Base-by-base conservation (phyloP, 352 stramenopile species). In the Phytophthora fragariaefolia region DNA sequence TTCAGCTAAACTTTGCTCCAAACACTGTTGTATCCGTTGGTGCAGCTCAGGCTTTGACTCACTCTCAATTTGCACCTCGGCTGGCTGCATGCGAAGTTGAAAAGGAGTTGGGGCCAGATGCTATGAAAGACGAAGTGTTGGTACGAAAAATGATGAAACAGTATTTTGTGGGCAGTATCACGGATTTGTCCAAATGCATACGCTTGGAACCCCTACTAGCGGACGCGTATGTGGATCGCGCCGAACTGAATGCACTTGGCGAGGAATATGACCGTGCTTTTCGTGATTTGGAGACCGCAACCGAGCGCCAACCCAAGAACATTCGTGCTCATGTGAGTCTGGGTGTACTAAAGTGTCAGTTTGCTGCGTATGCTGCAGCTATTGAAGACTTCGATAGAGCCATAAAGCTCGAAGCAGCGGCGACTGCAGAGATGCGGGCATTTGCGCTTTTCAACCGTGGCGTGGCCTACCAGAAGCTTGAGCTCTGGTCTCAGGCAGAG, bases 261-360 rank as follows among this genome's bases (percentile, higher is more conserved):
- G 85, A 90, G 23, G 82, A 91, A 17, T 92, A 83, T 47, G 75
- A 80, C 34, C 68, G 68, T 23, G 85, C 85, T 8, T 92, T 91
- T 55, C 69, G 71, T 17, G 85, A 92, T 49, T 82, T 90, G 32
- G 69, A 79, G 6, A 69, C 69, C 2, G 85, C 85, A 8, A 74
- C 88, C 5, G 72, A 85, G 18, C 69, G 74, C 3, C 77, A 92
- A 22, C 80, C 76, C 0, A 81, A 79, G 36, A 82, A 74, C 22
- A 71, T 74, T 26, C 76, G 84, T 18, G 83, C 85, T 22, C 71
- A 85, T 30, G 61, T 92, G 42, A 89, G 84, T 58, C 42, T 85
- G 4, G 85, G 85, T 23, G 73, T 93, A n/a, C 69, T 93, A n/a
- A 90, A 93, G 53, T 91, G 85, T 18, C 83, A 89, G n/a, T 91